phyloP scores from a whole-genome alignment of 768 basidiomycete genomes.

The Tricholoma flavovirens region DNA sequence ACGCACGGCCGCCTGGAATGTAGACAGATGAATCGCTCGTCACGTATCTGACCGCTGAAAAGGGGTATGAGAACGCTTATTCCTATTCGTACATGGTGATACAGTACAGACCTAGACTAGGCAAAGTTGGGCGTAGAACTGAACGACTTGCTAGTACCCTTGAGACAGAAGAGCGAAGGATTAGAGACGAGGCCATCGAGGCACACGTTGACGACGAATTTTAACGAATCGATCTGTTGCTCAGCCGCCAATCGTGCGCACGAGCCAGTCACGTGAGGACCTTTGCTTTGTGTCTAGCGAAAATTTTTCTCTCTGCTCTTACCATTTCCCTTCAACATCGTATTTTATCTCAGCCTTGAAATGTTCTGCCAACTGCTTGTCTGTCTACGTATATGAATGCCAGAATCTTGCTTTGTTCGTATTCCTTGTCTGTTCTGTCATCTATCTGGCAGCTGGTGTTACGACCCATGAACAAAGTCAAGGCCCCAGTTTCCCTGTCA shows the following conservation, averaged over 20 bases:
- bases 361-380: too few species aligned
- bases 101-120: slow-evolving; percentile 28
- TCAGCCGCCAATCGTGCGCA: too few species aligned
- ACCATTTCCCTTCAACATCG: neutral
- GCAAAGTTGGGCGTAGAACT: slow-evolving; percentile 32
- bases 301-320: neutral
- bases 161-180: slow-evolving; percentile 44
- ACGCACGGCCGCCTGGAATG: slow-evolving; percentile 70
- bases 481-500: slow-evolving; percentile 42
- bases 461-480: slow-evolving; percentile 56
- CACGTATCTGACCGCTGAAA: slow-evolving; percentile 35
- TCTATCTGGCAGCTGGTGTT: neutral
- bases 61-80: slow-evolving; percentile 7
- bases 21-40: slow-evolving; percentile 35
- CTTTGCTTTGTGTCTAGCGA: too few species aligned
- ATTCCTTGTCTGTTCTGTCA: neutral
- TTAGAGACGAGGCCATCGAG: slow-evolving; percentile 45
- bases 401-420: neutral
- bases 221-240: neutral
- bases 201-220: slow-evolving; percentile 14
- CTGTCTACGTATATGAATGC: too few species aligned
- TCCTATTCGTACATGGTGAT: neutral
- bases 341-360: too few species aligned
- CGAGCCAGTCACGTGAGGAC: too few species aligned
- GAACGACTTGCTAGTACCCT: slow-evolving; percentile 39